phyloP scores from a whole-genome alignment of 257 asterid species.

The Marsdenia floribunda region DNA sequence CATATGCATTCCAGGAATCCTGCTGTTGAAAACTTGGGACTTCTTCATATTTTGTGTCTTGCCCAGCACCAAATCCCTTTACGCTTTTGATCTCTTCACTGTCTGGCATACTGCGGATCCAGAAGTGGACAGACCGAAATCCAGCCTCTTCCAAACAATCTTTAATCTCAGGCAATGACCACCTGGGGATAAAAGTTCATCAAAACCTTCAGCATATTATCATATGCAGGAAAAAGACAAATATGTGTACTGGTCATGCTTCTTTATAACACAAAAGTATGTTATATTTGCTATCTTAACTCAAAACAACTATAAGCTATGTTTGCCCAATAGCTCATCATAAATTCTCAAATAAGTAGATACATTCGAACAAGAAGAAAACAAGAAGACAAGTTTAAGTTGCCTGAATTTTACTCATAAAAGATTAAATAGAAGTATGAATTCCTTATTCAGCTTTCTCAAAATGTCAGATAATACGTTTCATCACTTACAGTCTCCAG shows the following conservation, averaged over 20 bases:
- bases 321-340: not conserved
- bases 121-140: conserved; percentile 66
- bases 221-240: not conserved
- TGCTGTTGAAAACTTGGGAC: conserved; percentile 76
- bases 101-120: conserved; percentile 89
- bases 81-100: conserved; percentile 55
- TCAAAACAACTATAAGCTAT: not conserved
- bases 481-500: conserved; percentile 89
- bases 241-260: not conserved
- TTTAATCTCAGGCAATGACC: conserved; percentile 92
- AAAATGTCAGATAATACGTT: too few relatives aligned
- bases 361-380: not conserved
- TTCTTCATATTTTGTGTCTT: conserved; percentile 79
- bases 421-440: not conserved
- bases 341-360: too few relatives aligned
- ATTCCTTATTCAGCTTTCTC: not conserved
- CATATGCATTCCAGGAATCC: conserved; percentile 96
- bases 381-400: too few relatives aligned
- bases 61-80: conserved; percentile 66
- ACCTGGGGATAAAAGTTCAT: conserved; percentile 36
- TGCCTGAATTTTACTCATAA: not conserved
- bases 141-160: conserved; percentile 97
- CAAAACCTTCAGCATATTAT: not conserved
- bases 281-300: not conserved
- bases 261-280: not conserved